phyloP scores from a whole-genome alignment of 805 yeast genomes.

The Metschnikowia continentalis region DNA sequence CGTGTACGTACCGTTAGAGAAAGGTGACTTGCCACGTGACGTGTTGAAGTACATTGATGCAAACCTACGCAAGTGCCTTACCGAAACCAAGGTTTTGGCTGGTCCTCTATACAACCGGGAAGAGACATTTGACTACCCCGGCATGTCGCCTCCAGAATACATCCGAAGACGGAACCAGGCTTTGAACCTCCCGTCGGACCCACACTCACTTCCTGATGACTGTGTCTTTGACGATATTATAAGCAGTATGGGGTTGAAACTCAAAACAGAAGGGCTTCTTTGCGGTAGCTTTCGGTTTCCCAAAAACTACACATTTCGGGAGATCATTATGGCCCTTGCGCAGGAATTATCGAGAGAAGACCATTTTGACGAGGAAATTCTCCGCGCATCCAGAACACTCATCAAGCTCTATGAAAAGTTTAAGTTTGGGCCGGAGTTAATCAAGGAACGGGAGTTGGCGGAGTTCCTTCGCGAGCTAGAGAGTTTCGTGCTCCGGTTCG shows the following conservation, averaged over 20 bases:
- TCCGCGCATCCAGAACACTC: constrained; percentile 18
- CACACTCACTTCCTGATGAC: constrained; percentile 25
- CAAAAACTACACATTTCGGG: constrained; percentile 37
- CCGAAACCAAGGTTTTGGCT: constrained; percentile 29
- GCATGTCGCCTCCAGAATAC: constrained; percentile 39
- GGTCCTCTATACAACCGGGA: constrained; percentile 30
- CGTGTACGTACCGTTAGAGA: constrained; percentile 62
- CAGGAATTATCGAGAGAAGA: constrained; percentile 13
- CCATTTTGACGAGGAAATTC: constrained; percentile 8
- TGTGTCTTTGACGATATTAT: constrained; percentile 51
- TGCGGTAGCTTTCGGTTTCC: constrained; percentile 36
- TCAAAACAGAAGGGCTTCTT: constrained; percentile 45
- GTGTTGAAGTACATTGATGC: constrained; percentile 24
- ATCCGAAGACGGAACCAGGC: constrained; percentile 30
- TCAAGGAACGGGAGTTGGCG: constrained; percentile 56
- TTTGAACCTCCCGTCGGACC: constrained; percentile 18
- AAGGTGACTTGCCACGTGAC: constrained; percentile 40
- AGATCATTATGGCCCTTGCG: constrained; percentile 35
- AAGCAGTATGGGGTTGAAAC: constrained; percentile 55
- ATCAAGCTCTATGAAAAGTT: constrained; percentile 60
- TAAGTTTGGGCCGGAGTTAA: constrained; percentile 60
- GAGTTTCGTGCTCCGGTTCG: constrained; percentile 8
- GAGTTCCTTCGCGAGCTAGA: constrained; percentile 45
- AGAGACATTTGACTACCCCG: constrained; percentile 33
- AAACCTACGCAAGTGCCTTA: constrained; percentile 25